phyloP scores from a whole-genome alignment of 2,329 filamentous ascomycete genomes.

The Plenodomus tracheiphilus region DNA sequence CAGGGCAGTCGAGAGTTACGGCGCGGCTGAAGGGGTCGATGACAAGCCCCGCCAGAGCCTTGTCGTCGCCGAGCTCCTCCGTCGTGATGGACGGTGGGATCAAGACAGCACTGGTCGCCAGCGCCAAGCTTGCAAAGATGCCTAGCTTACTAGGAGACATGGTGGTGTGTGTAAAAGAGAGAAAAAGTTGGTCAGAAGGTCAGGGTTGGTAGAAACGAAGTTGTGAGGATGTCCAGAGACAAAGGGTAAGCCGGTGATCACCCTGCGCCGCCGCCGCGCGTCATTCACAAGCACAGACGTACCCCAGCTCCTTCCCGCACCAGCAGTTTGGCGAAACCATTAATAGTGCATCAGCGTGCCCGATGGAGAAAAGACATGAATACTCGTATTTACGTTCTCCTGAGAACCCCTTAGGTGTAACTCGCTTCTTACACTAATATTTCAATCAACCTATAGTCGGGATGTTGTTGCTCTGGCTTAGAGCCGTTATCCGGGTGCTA shows the following conservation, averaged over 20 bases:
- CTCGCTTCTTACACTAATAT: not conserved
- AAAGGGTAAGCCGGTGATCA: constrained; percentile 15
- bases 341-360: not conserved
- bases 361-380: not conserved
- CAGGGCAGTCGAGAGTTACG: constrained; percentile 38
- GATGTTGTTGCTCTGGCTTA: not conserved
- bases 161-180: constrained; percentile 14
- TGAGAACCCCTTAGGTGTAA: not conserved
- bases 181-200: constrained; percentile 10
- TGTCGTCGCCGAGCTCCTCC: constrained; percentile 35
- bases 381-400: not conserved
- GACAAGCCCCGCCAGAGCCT: constrained; percentile 33
- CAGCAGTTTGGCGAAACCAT: not conserved
- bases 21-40: constrained; percentile 40
- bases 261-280: constrained; percentile 9
- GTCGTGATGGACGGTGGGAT: constrained; percentile 37
- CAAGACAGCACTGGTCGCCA: constrained; percentile 42
- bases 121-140: constrained; percentile 40
- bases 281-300: constrained; percentile 1
- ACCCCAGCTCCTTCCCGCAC: not conserved
- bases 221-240: constrained; percentile 11
- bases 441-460: not conserved
- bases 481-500: not conserved
- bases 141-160: constrained; percentile 40
- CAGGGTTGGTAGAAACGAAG: constrained; percentile 15